Evolutionary conservation across 176 grass and related monocot species (phyloP).

Genomic region (Rhynchospora pubera): DNA sequence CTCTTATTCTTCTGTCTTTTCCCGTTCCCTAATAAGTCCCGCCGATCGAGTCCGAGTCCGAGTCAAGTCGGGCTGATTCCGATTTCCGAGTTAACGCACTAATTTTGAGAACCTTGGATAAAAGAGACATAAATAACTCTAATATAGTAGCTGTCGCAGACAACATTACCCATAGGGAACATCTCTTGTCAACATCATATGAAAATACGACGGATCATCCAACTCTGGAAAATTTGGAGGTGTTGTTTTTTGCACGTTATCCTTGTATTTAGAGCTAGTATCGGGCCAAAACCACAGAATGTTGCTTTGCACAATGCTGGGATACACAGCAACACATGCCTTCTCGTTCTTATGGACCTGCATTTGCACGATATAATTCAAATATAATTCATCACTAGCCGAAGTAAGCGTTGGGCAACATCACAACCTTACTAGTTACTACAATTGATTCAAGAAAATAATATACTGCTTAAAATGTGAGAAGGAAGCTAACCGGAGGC

Average conservation of each 20-base stretch:
- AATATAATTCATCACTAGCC: background rate
- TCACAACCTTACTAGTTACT: too few species aligned
- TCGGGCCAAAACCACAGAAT: slow-evolving; percentile 87
- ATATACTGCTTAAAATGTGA: background rate
- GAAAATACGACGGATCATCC: slow-evolving; percentile 58
- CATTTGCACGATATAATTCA: background rate
- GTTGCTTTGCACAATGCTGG: slow-evolving; percentile 57
- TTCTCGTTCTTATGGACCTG: slow-evolving; percentile 63
- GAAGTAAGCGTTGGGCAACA: too few species aligned
- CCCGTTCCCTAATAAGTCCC: too few species aligned
- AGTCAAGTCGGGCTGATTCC: too few species aligned
- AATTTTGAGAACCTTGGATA: too few species aligned
- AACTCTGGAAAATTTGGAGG: slow-evolving; percentile 53
- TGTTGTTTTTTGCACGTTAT: slow-evolving; percentile 38
- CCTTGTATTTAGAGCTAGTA: slow-evolving; percentile 34
- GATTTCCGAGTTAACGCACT: too few species aligned
- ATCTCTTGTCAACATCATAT: slow-evolving; percentile 34
- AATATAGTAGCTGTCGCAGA: background rate
- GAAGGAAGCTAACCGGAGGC: slow-evolving; percentile 21
- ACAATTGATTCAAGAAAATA: background rate
- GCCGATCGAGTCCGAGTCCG: too few species aligned
- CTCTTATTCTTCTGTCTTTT: too few species aligned
- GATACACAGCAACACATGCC: slow-evolving; percentile 62
- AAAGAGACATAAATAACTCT: too few species aligned
- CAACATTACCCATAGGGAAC: slow-evolving; percentile 49